Evolutionary conservation across 163 green algal genomes (phyloP).

Genomic region (Volvox carteri): DNA sequence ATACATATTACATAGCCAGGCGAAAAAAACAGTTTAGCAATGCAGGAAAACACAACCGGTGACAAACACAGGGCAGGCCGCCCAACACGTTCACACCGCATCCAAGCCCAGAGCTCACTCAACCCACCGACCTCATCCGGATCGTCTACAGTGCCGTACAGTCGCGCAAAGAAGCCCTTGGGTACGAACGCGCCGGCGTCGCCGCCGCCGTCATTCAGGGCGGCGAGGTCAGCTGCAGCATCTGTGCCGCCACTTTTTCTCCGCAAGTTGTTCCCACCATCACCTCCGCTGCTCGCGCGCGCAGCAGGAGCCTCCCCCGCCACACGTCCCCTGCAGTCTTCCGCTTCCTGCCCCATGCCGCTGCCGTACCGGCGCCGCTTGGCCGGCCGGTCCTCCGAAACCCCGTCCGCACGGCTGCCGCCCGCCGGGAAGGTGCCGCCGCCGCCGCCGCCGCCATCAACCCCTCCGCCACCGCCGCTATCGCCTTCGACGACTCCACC

Average conservation of each 20-base stretch:
- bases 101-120: too few species aligned
- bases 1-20: background rate
- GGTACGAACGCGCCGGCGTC: background rate
- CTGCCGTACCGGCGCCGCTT: too few species aligned
- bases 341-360: too few species aligned
- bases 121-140: slow-evolving; percentile 23
- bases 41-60: background rate
- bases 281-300: too few species aligned
- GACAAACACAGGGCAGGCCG: background rate
- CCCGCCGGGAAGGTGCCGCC: too few species aligned
- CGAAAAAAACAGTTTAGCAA: background rate
- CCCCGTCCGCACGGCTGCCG: too few species aligned
- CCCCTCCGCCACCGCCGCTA: background rate
- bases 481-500: background rate
- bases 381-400: too few species aligned
- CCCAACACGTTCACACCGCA: background rate
- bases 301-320: background rate
- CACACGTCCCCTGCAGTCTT: too few species aligned
- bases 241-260: too few species aligned
- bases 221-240: too few species aligned
- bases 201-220: background rate
- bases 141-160: slow-evolving; percentile 45
- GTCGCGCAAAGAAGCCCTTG: slow-evolving; percentile 5
- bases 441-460: background rate
- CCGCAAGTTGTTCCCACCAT: too few species aligned